These are phyloP conservation scores for Pisolithus marmoratus DNA, from an alignment of 768 basidiomycete genomes.

Conservation along the genomic window DNA sequence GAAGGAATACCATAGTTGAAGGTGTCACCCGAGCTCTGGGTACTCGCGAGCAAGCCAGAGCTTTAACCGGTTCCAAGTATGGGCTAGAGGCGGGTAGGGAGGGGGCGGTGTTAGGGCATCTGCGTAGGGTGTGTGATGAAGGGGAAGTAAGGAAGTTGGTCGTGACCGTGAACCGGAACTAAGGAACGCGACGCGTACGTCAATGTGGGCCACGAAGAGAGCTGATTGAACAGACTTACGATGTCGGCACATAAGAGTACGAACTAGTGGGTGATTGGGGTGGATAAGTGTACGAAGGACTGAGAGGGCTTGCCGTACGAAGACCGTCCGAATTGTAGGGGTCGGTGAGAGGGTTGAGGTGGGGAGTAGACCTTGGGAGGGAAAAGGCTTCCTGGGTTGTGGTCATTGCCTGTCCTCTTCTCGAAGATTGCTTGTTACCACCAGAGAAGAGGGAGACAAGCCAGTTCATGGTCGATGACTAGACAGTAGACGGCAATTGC, in stretches of 20 bases:
- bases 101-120: slow-evolving; percentile 32
- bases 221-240: slow-evolving; percentile 32
- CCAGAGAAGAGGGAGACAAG: slow-evolving; percentile 59
- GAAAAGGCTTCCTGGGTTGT: slow-evolving; percentile 88
- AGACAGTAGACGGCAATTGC: slow-evolving; percentile 1
- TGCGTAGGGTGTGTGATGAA: slow-evolving; percentile 51
- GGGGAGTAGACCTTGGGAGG: slow-evolving; percentile 69
- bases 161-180: slow-evolving; percentile 37
- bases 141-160: slow-evolving; percentile 57
- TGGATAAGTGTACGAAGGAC: slow-evolving; percentile 70
- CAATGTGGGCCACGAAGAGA: slow-evolving; percentile 2
- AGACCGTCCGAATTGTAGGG: slow-evolving; percentile 53
- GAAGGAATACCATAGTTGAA: slow-evolving; percentile 88
- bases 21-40: slow-evolving; percentile 91
- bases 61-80: slow-evolving; percentile 81
- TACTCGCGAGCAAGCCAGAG: slow-evolving; percentile 81
- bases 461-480: slow-evolving; percentile 58
- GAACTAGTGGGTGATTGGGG: slow-evolving; percentile 49
- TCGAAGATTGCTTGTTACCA: slow-evolving; percentile 40
- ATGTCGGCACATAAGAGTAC: slow-evolving; percentile 57
- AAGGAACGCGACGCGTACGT: slow-evolving; percentile 3
- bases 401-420: slow-evolving; percentile 63
- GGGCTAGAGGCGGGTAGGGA: slow-evolving; percentile 70
- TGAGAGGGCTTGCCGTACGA: slow-evolving; percentile 43
- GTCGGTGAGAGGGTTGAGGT: slow-evolving; percentile 47